Evolutionary conservation across 2,329 filamentous ascomycete species (phyloP).

Genomic region (Fusarium sp.): DNA sequence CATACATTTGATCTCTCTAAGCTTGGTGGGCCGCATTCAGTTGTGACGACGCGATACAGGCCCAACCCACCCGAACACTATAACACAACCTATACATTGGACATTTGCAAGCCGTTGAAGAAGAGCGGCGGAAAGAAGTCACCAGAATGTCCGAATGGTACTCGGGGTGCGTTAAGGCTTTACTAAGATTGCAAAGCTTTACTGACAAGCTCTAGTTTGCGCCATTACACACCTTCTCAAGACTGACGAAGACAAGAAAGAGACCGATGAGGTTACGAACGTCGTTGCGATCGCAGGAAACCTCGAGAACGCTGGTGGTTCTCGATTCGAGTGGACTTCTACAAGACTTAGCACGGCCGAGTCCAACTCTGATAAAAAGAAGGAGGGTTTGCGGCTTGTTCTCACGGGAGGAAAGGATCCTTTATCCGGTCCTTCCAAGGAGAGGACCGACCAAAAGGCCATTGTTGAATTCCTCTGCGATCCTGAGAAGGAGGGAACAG

Average conservation of each 20-base stretch:
- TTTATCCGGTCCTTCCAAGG: conserved; percentile 62
- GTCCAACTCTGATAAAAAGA: conserved; percentile 71
- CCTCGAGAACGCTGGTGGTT: conserved; percentile 68
- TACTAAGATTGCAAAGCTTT: background rate
- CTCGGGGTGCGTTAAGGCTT: conserved; percentile 66
- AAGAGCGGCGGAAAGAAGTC: conserved; percentile 67
- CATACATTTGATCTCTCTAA: conserved; percentile 72
- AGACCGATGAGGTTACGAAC: conserved; percentile 55
- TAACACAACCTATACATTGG: conserved; percentile 85
- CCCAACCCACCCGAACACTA: conserved; percentile 61
- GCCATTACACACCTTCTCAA: conserved; percentile 73
- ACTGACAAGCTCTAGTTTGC: conserved; percentile 69
- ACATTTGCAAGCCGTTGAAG: conserved; percentile 77
- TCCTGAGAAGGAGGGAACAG: conserved; percentile 75
- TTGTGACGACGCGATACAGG: conserved; percentile 68
- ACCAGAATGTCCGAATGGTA: conserved; percentile 75
- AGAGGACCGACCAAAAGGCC: conserved; percentile 73
- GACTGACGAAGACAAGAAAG: conserved; percentile 51
- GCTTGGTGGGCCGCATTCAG: conserved; percentile 75
- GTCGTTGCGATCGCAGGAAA: conserved; percentile 82
- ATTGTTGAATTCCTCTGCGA: conserved; percentile 91
- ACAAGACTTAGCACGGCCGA: conserved; percentile 74
- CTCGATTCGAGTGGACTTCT: conserved; percentile 72
- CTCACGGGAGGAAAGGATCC: conserved; percentile 70
- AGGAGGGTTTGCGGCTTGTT: conserved; percentile 78